Conservation (phyloP, 805 yeast species). For the Barnettozyma wickerhamii region DNA sequence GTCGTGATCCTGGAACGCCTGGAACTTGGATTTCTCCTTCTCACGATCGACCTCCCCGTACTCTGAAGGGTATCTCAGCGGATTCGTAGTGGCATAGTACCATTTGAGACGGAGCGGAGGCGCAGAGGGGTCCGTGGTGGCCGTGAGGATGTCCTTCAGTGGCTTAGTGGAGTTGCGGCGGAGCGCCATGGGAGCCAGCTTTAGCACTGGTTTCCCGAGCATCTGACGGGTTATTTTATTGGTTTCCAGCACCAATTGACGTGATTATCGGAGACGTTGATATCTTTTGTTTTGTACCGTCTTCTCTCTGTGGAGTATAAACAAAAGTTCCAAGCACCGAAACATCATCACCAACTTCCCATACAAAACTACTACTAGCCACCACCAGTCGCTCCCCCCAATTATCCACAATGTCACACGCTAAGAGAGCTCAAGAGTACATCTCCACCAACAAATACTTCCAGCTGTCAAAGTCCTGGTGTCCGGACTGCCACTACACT, state of each 20-base stretch:
- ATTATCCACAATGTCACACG: too few relatives aligned
- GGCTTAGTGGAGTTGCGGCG: neutral
- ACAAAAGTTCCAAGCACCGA: neutral
- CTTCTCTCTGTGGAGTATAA: too few relatives aligned
- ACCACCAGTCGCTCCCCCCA: too few relatives aligned
- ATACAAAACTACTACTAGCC: too few relatives aligned
- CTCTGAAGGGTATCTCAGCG: slow-evolving; percentile 62
- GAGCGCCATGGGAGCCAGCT: too few relatives aligned
- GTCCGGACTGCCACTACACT: slow-evolving; percentile 73
- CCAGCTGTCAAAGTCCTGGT: slow-evolving; percentile 69
- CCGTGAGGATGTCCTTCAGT: neutral
- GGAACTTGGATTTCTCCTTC: slow-evolving; percentile 39
- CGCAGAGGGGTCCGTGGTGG: slow-evolving; percentile 1
- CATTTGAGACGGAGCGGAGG: slow-evolving; percentile 38
- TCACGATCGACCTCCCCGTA: slow-evolving; percentile 50
- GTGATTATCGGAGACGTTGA: too few relatives aligned
- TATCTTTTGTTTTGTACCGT: too few relatives aligned
- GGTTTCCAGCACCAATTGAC: too few relatives aligned
- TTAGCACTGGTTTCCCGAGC: too few relatives aligned
- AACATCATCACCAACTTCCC: neutral
- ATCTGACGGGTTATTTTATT: too few relatives aligned
- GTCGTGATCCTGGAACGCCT: slow-evolving; percentile 65
- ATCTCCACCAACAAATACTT: slow-evolving; percentile 44
- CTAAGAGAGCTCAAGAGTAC: slow-evolving; percentile 38
- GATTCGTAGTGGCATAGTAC: slow-evolving; percentile 84